phyloP scores from a whole-genome alignment of 768 basidiomycete species.

The Strobilomyces confusus region DNA sequence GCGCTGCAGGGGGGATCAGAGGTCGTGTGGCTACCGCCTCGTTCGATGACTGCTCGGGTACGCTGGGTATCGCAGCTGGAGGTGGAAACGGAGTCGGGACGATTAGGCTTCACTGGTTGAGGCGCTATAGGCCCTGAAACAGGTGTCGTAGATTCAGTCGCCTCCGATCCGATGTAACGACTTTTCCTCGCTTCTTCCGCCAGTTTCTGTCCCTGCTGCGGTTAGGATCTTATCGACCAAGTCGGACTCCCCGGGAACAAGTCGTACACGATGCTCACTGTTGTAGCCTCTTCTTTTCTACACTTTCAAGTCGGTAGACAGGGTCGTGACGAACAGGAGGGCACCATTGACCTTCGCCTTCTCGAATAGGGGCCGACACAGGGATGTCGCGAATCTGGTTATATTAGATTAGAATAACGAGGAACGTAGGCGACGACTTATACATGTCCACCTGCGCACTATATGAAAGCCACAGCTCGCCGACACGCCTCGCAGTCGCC shows the following conservation, averaged over 20 bases:
- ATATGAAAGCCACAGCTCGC: slow-evolving; percentile 69
- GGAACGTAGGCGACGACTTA: slow-evolving; percentile 39
- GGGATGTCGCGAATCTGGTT: slow-evolving; percentile 75
- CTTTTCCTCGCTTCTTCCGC: slow-evolving; percentile 42
- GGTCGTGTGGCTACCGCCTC: slow-evolving; percentile 1
- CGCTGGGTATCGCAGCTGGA: not conserved
- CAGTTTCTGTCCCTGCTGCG: slow-evolving; percentile 61
- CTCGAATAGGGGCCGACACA: slow-evolving; percentile 78
- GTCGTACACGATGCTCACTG: slow-evolving; percentile 42
- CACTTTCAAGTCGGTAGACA: slow-evolving; percentile 84
- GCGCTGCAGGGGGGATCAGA: slow-evolving; percentile 14
- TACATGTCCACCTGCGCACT: slow-evolving; percentile 82
- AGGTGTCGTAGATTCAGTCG: slow-evolving; percentile 3
- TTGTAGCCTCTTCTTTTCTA: slow-evolving; percentile 84
- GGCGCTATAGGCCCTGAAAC: slow-evolving; percentile 14
- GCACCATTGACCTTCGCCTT: slow-evolving; percentile 81
- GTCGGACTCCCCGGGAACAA: no score
- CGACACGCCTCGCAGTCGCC: slow-evolving; percentile 57
- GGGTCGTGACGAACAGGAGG: slow-evolving; percentile 86
- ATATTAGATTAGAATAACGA: not conserved
- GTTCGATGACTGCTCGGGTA: slow-evolving; percentile 5
- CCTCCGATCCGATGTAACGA: slow-evolving; percentile 21
- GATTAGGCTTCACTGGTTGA: slow-evolving; percentile 6
- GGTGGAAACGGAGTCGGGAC: slow-evolving; percentile 1
- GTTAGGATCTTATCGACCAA: slow-evolving; percentile 89